Evolutionary conservation across 1,284 basidiomycete species (phyloP).

Genomic region (Neotropicomus parvogracilis): DNA sequence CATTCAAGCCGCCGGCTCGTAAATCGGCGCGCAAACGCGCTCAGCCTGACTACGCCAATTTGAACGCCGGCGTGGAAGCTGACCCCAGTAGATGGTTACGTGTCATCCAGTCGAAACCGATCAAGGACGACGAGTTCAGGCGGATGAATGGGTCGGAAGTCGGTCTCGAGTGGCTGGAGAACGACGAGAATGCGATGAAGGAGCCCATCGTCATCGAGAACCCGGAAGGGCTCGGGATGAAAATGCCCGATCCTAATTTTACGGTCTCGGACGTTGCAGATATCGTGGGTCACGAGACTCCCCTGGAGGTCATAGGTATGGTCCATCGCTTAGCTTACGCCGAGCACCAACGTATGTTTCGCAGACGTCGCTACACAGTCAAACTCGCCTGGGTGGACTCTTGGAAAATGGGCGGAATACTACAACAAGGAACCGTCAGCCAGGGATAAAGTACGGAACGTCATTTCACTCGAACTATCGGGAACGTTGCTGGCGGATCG

Average conservation of each 20-base stretch:
- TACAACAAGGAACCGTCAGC: conserved; percentile 60
- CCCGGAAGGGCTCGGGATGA: conserved; percentile 81
- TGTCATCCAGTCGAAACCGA: conserved; percentile 62
- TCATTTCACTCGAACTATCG: conserved; percentile 85
- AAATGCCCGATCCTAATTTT: conserved; percentile 69
- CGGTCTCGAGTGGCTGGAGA: conserved; percentile 67
- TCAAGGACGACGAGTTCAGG: conserved; percentile 59
- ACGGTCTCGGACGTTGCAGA: conserved; percentile 79
- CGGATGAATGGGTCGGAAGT: conserved; percentile 66
- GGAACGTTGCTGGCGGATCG: conserved; percentile 71
- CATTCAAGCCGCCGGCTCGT: conserved; percentile 69
- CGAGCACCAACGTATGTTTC: conserved; percentile 8
- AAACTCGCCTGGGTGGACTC: conserved; percentile 79
- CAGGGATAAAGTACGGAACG: conserved; percentile 84
- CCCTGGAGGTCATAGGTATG: conserved; percentile 88
- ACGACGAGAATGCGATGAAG: conserved; percentile 63
- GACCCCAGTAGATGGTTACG: conserved; percentile 66
- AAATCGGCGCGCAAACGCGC: conserved; percentile 73
- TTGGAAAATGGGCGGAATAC: conserved; percentile 90
- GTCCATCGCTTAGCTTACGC: not conserved
- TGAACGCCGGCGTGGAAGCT: conserved; percentile 59
- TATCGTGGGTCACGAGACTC: conserved; percentile 71
- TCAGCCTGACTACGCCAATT: conserved; percentile 71
- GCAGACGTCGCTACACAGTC: conserved; percentile 83
- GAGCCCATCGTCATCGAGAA: conserved; percentile 74